A percentile compares a stretch with the other conserved stretches of the same genome.
Conservation (phyloP, 176 grass and related monocot genomes). For the Elymus sibiricus region DNA sequence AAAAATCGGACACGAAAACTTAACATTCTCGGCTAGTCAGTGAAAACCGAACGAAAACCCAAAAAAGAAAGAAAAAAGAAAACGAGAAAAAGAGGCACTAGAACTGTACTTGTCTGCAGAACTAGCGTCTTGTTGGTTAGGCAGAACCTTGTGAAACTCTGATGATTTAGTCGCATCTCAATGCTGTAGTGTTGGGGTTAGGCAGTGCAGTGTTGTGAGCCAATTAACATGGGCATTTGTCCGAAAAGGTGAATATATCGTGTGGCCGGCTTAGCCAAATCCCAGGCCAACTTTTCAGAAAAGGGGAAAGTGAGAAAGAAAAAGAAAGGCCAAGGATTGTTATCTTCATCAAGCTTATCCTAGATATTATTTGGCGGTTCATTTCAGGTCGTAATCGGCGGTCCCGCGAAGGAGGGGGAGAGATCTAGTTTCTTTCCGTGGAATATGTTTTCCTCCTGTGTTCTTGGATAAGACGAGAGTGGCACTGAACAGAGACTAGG, state of each 20-base stretch:
- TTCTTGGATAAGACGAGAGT: conserved; percentile 37
- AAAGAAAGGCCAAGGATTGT: conserved; percentile 34
- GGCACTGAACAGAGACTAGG: not conserved
- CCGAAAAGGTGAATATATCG: not conserved
- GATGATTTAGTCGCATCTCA: not conserved
- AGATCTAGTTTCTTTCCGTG: conserved; percentile 24
- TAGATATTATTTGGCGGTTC: conserved; percentile 1
- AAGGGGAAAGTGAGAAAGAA: conserved; percentile 14
- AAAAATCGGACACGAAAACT: no score
- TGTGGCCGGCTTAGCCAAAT: conserved; percentile 29
- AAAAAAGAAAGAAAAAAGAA: no score
- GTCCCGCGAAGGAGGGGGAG: not conserved
- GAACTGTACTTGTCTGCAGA: no score
- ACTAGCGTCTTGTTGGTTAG: not conserved
- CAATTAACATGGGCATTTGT: not conserved
- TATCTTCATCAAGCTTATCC: not conserved
- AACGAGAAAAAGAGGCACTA: no score
- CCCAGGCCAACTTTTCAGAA: conserved; percentile 6
- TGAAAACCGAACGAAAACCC: no score
- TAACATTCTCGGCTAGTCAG: no score
- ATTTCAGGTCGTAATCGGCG: conserved; percentile 29
- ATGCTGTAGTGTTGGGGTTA: not conserved
- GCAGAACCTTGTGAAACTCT: not conserved
- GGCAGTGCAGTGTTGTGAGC: not conserved
- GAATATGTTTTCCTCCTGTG: conserved; percentile 19